Evolutionary conservation across 257 asterid species (phyloP).

Genomic region (Solanum dulcamara): DNA sequence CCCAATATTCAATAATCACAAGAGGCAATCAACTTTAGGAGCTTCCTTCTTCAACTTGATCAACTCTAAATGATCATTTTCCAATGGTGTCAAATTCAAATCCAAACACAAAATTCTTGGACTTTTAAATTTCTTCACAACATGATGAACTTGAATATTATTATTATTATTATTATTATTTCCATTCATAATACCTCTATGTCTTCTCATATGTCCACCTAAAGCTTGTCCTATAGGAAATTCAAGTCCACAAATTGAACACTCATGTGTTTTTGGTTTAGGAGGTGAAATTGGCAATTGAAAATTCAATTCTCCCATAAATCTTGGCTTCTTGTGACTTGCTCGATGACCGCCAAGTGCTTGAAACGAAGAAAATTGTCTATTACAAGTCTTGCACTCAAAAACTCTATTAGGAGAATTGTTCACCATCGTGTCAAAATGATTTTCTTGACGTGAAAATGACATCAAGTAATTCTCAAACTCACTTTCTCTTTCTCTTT

Average conservation of each 20-base stretch:
- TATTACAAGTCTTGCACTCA: constrained; percentile 53
- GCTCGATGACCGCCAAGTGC: constrained; percentile 91
- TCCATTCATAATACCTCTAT: constrained; percentile 14
- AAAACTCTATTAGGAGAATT: constrained; percentile 16
- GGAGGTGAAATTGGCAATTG: constrained; percentile 19
- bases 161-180: neutral
- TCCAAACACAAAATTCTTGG: constrained; percentile 38
- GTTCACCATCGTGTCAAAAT: neutral
- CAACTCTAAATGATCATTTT: constrained; percentile 25
- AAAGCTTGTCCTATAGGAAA: constrained; percentile 61
- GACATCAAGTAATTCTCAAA: constrained; percentile 20
- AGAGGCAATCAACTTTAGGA: constrained; percentile 6
- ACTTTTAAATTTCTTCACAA: constrained; percentile 30
- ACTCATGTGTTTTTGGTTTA: constrained; percentile 46
- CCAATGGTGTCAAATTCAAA: constrained; percentile 55
- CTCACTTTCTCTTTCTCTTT: constrained; percentile 21
- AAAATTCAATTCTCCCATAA: constrained; percentile 6
- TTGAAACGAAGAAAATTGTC: constrained; percentile 60
- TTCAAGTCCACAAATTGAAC: constrained; percentile 50
- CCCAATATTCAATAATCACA: neutral
- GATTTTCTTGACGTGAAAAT: constrained; percentile 12
- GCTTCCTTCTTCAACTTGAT: constrained; percentile 15
- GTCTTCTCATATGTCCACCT: constrained; percentile 69
- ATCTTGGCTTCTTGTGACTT: constrained; percentile 54
- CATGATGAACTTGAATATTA: constrained; percentile 6